Evolutionary conservation across 331 rosid species (phyloP), one percentile per base, ranked within the genome.

Genomic region (Phaseolus coccineus): DNA sequence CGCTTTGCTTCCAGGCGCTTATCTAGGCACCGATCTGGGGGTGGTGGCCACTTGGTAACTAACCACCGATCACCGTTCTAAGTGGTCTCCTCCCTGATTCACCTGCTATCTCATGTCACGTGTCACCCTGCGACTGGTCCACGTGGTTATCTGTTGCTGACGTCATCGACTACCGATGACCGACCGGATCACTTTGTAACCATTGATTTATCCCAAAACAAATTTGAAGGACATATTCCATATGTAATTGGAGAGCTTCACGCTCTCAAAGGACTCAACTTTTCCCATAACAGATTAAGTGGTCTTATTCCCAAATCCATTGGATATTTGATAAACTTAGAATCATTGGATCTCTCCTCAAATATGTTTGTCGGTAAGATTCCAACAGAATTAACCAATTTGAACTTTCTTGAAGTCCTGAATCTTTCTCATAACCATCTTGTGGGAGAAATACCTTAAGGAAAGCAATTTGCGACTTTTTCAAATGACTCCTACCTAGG

Each of bases 211-310:
- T 19, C 22, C 22, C 22, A 19, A 19, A 19, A 19, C 22, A 19
- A 19, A 19, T 19, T 19, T 19, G 22, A 19, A 19, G 22, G 22
- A 19, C 22, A 19, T 19, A 19, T 19, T 19, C 88, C 90, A 1
- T 55, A 66, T 19, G 84, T 48, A 19, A 71, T 87, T 51, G 87
- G 89, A 16, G 82, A 84, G 62, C 87, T 88, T 83, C 22, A 12
- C 16, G 13, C 2, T 4, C 30, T 68, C 46, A 79, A 4, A 24
- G 77, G 46, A 1, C 64, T 79, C 16, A 71, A 59, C 52, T 27
- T 79, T 2, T 79, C 72, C 7, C 46, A 79, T 25, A 79, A 79
- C 9, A 61, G 22, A 28, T 19, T 79, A 4, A 59, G 0, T 3
- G 65, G 77, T 33, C 2, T 33, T 11, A 71, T 79, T 61, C 72